Evolutionary conservation across 2,329 filamentous ascomycete species (phyloP).

Genomic region (Aspergillus hiratsukae): DNA sequence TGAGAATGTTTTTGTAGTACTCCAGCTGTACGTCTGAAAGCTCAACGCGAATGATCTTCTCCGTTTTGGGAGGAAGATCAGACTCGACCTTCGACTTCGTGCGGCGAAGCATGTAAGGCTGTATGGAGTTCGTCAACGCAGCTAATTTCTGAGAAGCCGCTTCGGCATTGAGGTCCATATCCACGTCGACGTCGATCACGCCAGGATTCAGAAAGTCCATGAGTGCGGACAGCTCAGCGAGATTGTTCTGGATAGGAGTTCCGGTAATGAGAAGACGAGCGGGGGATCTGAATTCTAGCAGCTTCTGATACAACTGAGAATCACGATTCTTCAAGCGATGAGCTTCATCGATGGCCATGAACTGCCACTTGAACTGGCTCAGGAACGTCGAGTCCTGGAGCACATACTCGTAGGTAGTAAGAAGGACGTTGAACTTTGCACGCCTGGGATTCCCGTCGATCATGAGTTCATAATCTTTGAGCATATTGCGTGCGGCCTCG

Average conservation of each 20-base stretch:
- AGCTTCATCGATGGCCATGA: constrained; percentile 91
- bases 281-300: constrained; percentile 81
- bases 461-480: constrained; percentile 84
- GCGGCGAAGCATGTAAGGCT: constrained; percentile 89
- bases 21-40: constrained; percentile 93
- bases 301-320: constrained; percentile 82
- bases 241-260: constrained; percentile 94
- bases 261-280: constrained; percentile 92
- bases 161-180: constrained; percentile 76
- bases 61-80: constrained; percentile 91
- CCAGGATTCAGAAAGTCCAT: constrained; percentile 98
- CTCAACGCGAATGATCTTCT: constrained; percentile 98
- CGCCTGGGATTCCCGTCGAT: constrained; percentile 81
- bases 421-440: constrained; percentile 93
- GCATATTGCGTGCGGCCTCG: constrained; percentile 77
- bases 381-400: constrained; percentile 79
- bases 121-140: constrained; percentile 78
- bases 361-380: constrained; percentile 93
- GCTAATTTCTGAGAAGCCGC: constrained; percentile 83
- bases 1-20: constrained; percentile 98
- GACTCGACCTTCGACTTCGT: constrained; percentile 98
- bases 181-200: constrained; percentile 81
- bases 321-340: constrained; percentile 96
- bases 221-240: constrained; percentile 84
- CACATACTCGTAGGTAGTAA: constrained; percentile 97